phyloP scores from a whole-genome alignment of 106 monocot genomes.

The Vanilla planifolia region DNA sequence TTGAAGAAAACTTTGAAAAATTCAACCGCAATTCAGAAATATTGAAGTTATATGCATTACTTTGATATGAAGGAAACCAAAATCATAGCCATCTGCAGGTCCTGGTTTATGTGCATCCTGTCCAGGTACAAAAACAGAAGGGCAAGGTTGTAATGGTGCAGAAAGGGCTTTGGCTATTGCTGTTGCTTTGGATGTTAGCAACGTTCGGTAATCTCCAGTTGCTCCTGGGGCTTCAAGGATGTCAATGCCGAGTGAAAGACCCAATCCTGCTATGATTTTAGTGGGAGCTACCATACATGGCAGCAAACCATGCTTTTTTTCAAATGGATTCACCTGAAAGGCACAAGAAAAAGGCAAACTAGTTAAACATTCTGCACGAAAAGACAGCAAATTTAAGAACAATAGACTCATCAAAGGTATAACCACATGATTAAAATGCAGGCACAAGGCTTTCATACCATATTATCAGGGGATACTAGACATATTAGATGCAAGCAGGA shows the following conservation, averaged over 20 bases:
- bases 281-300: slow-evolving; percentile 99
- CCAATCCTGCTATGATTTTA: slow-evolving; percentile 95
- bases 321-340: slow-evolving; percentile 69
- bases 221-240: slow-evolving; percentile 97
- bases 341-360: too few relatives aligned
- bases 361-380: too few relatives aligned
- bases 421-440: too few relatives aligned
- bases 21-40: too few relatives aligned
- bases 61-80: slow-evolving; percentile 97
- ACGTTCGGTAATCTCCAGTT: slow-evolving; percentile 92
- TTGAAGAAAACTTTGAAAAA: background rate
- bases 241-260: slow-evolving; percentile 82
- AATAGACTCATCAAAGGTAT: too few relatives aligned
- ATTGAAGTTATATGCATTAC: slow-evolving; percentile 17
- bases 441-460: too few relatives aligned
- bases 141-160: slow-evolving; percentile 70
- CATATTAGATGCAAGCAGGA: background rate
- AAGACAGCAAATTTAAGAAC: too few relatives aligned
- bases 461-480: background rate
- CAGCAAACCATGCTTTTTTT: slow-evolving; percentile 55
- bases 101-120: slow-evolving; percentile 73
- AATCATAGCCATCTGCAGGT: slow-evolving; percentile 69
- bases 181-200: slow-evolving; percentile 76
- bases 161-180: slow-evolving; percentile 87
- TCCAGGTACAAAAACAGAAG: slow-evolving; percentile 81